A percentile compares a stretch with the other conserved stretches of the same genome.
Conservation (phyloP, 2,329 filamentous ascomycete species). For the Alternaria sp. region DNA sequence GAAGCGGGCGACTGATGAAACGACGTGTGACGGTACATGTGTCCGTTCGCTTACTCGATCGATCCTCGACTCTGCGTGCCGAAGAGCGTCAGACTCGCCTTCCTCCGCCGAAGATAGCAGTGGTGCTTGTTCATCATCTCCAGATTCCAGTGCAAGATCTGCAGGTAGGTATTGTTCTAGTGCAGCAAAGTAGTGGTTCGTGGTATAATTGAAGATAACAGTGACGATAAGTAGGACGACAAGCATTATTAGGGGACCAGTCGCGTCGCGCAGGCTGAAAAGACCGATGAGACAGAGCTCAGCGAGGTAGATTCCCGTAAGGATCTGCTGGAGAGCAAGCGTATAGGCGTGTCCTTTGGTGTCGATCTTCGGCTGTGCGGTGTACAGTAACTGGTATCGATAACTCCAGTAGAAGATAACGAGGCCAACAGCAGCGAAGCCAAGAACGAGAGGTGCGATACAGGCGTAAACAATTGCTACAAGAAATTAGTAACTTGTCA, state of each 20-base stretch:
- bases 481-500: conserved; percentile 19
- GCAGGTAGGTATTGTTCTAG: conserved; percentile 49
- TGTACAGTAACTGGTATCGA: conserved; percentile 89
- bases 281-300: conserved; percentile 85
- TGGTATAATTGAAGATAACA: conserved; percentile 45
- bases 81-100: conserved; percentile 35
- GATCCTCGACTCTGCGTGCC: conserved; percentile 34
- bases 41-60: conserved; percentile 38
- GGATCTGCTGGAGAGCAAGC: conserved; percentile 84
- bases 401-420: conserved; percentile 85
- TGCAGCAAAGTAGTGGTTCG: conserved; percentile 47
- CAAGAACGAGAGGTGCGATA: conserved; percentile 84
- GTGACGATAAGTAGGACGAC: conserved; percentile 45
- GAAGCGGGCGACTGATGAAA: conserved; percentile 46
- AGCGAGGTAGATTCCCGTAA: conserved; percentile 83
- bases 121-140: conserved; percentile 42
- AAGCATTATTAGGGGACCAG: conserved; percentile 46
- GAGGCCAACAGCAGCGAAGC: conserved; percentile 81
- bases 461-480: conserved; percentile 82
- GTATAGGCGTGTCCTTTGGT: conserved; percentile 89
- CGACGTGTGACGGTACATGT: conserved; percentile 34
- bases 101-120: conserved; percentile 45
- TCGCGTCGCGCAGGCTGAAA: conserved; percentile 62
- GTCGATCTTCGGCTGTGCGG: conserved; percentile 81
- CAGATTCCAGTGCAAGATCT: conserved; percentile 38